phyloP scores from a whole-genome alignment of 192 early-diverging fungal species.

The Haplosporangium gracile region DNA sequence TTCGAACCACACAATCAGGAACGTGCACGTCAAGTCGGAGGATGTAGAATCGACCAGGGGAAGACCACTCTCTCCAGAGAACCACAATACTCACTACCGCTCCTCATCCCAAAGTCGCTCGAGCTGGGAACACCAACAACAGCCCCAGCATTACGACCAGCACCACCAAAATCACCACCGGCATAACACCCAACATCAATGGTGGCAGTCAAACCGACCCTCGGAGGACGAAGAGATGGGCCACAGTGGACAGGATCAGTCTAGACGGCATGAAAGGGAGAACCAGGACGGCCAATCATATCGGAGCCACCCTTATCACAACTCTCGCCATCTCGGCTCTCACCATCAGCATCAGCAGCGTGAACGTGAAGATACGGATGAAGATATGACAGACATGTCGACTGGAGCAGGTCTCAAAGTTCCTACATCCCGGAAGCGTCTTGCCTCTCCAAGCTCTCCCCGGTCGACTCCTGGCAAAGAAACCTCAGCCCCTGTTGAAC shows the following conservation, averaged over 20 bases:
- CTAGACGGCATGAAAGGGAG: neutral
- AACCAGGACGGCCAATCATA: neutral
- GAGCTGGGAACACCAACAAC: neutral
- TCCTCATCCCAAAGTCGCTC: neutral
- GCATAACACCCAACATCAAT: neutral
- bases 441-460: conserved; percentile 26
- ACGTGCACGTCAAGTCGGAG: conserved; percentile 25
- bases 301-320: conserved; percentile 8
- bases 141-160: neutral
- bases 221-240: neutral
- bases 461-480: neutral
- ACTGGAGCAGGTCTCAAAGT: neutral
- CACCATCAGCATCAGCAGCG: conserved; percentile 6
- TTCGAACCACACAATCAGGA: neutral
- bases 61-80: conserved; percentile 1
- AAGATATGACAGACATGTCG: conserved; percentile 31
- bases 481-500: neutral
- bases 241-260: neutral
- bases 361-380: conserved; percentile 13
- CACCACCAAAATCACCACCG: neutral
- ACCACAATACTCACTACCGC: neutral
- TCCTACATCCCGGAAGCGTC: conserved; percentile 23
- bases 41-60: conserved; percentile 19
- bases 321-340: conserved; percentile 8
- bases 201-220: neutral